Base-by-base conservation (phyloP, 768 basidiomycete species). In the Suillus placidus region DNA sequence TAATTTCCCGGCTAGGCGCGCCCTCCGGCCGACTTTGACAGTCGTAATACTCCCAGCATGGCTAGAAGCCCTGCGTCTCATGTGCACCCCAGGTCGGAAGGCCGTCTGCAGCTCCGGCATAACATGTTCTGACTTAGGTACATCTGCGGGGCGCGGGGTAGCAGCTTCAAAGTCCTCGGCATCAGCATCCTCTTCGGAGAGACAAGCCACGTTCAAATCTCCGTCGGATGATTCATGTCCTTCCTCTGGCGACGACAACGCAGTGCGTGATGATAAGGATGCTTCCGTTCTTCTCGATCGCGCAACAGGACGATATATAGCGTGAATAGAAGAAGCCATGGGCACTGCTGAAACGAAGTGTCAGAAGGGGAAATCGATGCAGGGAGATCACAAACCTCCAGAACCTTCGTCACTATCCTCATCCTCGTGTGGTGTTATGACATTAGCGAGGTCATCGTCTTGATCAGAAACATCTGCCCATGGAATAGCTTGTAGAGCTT, bases 301-400 rank as follows among this genome's bases (percentile, higher is more conserved):
- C 7, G 91, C 91, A 35, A 93, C 76, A 26, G 93, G 93, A 26
- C 92, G 87, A 73, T 95, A 87, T 60, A 95, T 94, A 45, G 94
- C 87, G 73, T 95, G 94, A 51, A 95, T 94, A 13, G 94, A 95
- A 32, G 94, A 95, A 2, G 94, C 87, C 62, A 94, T 77, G 61
- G 73, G 79, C 66, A 72, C 83, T 87, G 60, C 18, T 60, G 26
- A 52, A 47, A 54, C 62, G 68, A 49, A 52, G 38, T n/a, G 42
- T 69, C 26, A 47, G 34, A 56, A 23, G 66, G n/a, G 60, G 30
- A 51, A n/a, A 13, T 32, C 34, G 12, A 49, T 45, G 35, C 63
- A 77, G 76, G 67, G n/a, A 66, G 76, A 76, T 76, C 76, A 69
- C 80, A 82, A 37, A 61, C 54, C 37, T 51, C 67, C 32, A 13